Evolutionary conservation across 2,329 filamentous ascomycete genomes (phyloP), one percentile per base, ranked within the genome.

Genomic region (Fusarium palustre): DNA sequence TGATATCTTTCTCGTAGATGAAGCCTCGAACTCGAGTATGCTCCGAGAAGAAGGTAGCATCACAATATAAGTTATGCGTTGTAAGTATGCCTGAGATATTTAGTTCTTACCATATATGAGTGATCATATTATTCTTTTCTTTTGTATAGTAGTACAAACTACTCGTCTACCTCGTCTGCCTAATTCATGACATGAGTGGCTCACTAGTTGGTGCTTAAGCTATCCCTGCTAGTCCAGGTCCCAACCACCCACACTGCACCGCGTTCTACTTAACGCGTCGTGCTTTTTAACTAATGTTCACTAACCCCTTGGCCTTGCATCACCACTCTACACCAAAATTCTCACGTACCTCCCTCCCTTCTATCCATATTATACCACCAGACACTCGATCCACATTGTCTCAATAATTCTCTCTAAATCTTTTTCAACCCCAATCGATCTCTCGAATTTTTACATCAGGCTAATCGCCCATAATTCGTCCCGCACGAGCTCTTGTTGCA

Each of bases 181-280:
- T 68, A 28, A 41, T 13, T 10, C 42, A 56, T 68, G 66, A 55
- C 54, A 56, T 68, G 66, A 45, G 64, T 56, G 59, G 65, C 65
- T 69, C 38, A 36, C 39, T 68, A 66, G 66, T 61, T 68, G 66
- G 66, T 61, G 61, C 38, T 43, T 30, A 38, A 66, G 43, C 50
- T 69, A 69, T 60, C 62, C 48, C 50, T 33, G 43, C 65, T 69
- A 69, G 59, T 43, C 46, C 34, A 57, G 55, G 55, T 16, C 47
- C 60, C 66, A 68, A 49, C 68, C 71, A 67, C 68, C 71, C 66
- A 60, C 20, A 60, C 50, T 30, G 43, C 7, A 60, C 73, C 52
- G 73, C 73, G 73, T 72, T 66, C 46, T 59, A 59, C 46, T 60
- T 30, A 59, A 65, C 71, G 70, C 71, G 69, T 53, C 59, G 56